Evolutionary conservation across 2,329 filamentous ascomycete species (phyloP).

Genomic region (Hypoxylon rubiginosum): DNA sequence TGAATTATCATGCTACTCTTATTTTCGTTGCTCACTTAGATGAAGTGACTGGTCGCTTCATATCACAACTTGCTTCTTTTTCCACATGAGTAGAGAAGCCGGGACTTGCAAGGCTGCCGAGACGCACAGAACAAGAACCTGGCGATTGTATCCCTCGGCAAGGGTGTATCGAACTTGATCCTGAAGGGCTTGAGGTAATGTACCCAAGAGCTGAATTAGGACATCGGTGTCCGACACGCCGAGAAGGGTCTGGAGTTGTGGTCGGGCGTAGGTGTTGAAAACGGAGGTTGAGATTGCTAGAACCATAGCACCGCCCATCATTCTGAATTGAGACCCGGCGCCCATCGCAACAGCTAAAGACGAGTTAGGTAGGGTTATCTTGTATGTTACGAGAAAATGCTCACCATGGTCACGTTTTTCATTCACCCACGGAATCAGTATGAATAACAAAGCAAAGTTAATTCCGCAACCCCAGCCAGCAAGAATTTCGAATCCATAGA

Average conservation of each 20-base stretch:
- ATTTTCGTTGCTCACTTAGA: no score
- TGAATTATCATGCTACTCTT: no score
- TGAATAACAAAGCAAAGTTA: slow-evolving; percentile 30
- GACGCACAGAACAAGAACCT: slow-evolving; percentile 38
- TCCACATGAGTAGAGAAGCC: slow-evolving; percentile 39
- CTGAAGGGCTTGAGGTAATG: slow-evolving; percentile 26
- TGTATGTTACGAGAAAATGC: not conserved
- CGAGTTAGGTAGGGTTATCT: not conserved
- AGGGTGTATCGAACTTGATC: slow-evolving; percentile 22
- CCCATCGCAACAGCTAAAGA: slow-evolving; percentile 42
- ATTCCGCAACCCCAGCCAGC: slow-evolving; percentile 36
- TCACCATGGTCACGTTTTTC: slow-evolving; percentile 37
- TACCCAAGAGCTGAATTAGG: slow-evolving; percentile 5
- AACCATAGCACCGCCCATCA: slow-evolving; percentile 41
- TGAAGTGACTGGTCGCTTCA: not conserved
- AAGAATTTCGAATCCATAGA: slow-evolving; percentile 37
- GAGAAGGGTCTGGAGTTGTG: slow-evolving; percentile 21
- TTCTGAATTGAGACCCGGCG: slow-evolving; percentile 38
- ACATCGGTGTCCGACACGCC: slow-evolving; percentile 19
- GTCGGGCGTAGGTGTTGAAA: slow-evolving; percentile 33
- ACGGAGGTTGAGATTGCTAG: slow-evolving; percentile 41
- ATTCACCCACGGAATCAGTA: slow-evolving; percentile 28
- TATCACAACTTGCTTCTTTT: slow-evolving; percentile 29
- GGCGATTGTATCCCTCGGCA: slow-evolving; percentile 40
- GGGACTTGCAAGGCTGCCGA: slow-evolving; percentile 40